Percentiles rank a stretch among this genome's conserved stretches.
phyloP scores from a whole-genome alignment of 257 asterid genomes.

The Nicotiana obtusifolia region DNA sequence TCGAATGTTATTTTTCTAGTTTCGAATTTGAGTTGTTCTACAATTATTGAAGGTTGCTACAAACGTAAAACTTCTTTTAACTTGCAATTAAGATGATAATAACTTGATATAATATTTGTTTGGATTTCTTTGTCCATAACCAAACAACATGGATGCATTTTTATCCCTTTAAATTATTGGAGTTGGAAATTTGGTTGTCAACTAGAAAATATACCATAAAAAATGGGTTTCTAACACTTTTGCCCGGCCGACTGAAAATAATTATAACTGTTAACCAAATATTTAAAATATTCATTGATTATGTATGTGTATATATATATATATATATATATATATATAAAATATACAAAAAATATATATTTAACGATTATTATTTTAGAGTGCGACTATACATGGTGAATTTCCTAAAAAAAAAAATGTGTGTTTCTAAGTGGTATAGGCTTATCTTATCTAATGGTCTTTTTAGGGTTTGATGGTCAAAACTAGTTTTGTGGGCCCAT shows the following conservation, averaged over 20 bases:
- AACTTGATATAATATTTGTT: background rate
- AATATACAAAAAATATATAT: too few species aligned
- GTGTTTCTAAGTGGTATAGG: background rate
- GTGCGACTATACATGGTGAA: too few species aligned
- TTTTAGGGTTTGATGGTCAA: slow-evolving; percentile 1
- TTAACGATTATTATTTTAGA: too few species aligned
- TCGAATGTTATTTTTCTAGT: background rate
- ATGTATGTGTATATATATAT: too few species aligned
- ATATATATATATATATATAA: too few species aligned
- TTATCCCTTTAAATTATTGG: background rate
- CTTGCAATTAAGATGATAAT: background rate
- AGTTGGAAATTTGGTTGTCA: background rate
- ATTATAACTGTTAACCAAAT: too few species aligned
- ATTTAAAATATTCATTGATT: too few species aligned
- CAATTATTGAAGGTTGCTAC: slow-evolving; percentile 18
- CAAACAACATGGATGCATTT: slow-evolving; percentile 24
- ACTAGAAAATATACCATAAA: background rate
- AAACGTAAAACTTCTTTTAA: slow-evolving; percentile 15
- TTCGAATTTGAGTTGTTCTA: background rate
- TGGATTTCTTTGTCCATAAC: slow-evolving; percentile 28
- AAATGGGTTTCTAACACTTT: too few species aligned
- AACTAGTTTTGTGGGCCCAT: slow-evolving; percentile 29
- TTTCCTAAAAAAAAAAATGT: too few species aligned
- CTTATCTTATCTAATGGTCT: slow-evolving; percentile 5
- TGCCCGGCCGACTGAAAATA: too few species aligned